phyloP scores from a whole-genome alignment of 208 protist species.

The Phytomonas sp. region DNA sequence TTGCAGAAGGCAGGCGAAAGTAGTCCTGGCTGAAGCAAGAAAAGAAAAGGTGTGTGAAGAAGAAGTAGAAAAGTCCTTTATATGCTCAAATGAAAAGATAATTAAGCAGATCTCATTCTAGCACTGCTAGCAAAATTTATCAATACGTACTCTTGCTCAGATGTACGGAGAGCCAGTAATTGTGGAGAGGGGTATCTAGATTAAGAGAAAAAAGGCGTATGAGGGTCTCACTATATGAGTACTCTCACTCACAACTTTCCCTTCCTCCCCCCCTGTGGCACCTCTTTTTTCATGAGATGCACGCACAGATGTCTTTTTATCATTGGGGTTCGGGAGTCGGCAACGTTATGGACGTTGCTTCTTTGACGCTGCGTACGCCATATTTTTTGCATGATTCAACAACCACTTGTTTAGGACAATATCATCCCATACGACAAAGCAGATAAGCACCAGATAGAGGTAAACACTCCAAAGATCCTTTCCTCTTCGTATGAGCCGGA shows the following conservation, averaged over 20 bases:
- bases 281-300: neutral
- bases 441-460: slow-evolving; percentile 72
- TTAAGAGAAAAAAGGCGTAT: slow-evolving; percentile 7
- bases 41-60: neutral
- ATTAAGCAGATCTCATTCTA: neutral
- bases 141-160: neutral
- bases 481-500: slow-evolving; percentile 43
- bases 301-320: neutral
- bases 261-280: neutral
- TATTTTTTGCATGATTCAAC: slow-evolving; percentile 63
- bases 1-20: neutral
- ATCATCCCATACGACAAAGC: slow-evolving; percentile 84
- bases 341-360: slow-evolving; percentile 5
- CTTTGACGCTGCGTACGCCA: slow-evolving; percentile 48
- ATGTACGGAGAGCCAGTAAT: neutral
- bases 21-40: neutral
- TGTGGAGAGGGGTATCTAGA: neutral
- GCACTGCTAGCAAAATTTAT: neutral
- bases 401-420: slow-evolving; percentile 69
- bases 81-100: neutral
- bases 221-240: neutral
- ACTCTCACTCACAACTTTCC: neutral
- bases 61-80: neutral
- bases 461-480: slow-evolving; percentile 80
- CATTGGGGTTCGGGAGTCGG: slow-evolving; percentile 9